Conservation (phyloP, 225 moss, liverwort and hornwort genomes). For the Sphagnum contortum region DNA sequence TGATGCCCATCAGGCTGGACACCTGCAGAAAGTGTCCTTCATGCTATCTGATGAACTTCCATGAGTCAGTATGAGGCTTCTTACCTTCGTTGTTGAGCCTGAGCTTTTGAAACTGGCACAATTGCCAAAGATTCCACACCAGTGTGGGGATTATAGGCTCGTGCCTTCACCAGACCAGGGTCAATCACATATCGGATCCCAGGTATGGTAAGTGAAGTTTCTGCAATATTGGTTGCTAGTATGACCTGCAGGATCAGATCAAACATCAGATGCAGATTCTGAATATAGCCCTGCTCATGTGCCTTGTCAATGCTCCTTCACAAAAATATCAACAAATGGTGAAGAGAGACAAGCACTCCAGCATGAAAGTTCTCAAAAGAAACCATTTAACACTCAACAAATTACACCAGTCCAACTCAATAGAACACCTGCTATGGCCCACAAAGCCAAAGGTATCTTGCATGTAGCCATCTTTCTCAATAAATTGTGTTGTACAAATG, state of each 20-base stretch:
- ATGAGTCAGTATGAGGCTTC: not conserved
- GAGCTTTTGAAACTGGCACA: conserved; percentile 95
- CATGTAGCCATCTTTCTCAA: no score
- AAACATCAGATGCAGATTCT: no score
- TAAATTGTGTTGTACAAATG: no score
- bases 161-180: conserved; percentile 89
- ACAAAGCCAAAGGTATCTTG: no score
- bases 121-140: conserved; percentile 89
- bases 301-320: not conserved
- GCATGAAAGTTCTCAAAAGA: no score
- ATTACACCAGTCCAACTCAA: no score
- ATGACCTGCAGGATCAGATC: conserved; percentile 52
- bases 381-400: no score
- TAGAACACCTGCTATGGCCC: no score
- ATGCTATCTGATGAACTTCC: not conserved
- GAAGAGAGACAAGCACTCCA: no score
- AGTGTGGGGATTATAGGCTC: conserved; percentile 74
- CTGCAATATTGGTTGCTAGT: conserved; percentile 94
- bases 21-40: no score
- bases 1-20: not conserved
- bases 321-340: no score
- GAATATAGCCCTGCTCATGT: not conserved
- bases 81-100: conserved; percentile 87
- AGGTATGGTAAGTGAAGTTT: conserved; percentile 97
- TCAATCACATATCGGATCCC: conserved; percentile 91